Conservation (phyloP, 2,329 filamentous ascomycete genomes). For the Cephalotrichum gorgonifer region DNA sequence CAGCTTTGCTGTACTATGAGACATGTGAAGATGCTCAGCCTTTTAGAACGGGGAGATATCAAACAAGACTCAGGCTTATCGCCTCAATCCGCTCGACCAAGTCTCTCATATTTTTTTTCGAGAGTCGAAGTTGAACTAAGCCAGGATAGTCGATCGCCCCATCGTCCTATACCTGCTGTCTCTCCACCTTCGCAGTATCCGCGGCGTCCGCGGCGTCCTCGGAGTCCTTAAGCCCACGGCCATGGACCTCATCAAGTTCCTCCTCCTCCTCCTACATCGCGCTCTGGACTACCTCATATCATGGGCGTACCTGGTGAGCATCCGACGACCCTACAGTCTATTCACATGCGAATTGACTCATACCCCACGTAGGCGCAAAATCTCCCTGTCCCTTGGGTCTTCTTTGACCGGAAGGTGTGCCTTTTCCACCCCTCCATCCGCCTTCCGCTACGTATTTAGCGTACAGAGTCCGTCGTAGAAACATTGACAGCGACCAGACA, state of each 20-base stretch:
- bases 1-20: too few relatives aligned
- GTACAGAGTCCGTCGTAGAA: not conserved
- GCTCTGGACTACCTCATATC: not conserved
- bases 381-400: conserved; percentile 2
- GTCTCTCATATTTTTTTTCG: too few relatives aligned
- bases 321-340: not conserved
- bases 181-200: too few relatives aligned
- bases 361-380: not conserved
- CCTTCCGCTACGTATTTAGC: too few relatives aligned
- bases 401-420: conserved; percentile 6
- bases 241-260: not conserved
- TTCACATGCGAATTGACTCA: not conserved
- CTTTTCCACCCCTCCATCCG: conserved; percentile 13
- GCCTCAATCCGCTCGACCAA: too few relatives aligned
- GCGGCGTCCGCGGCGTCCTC: not conserved
- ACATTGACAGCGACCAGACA: not conserved
- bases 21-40: too few relatives aligned
- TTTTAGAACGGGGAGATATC: too few relatives aligned
- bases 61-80: too few relatives aligned
- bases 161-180: too few relatives aligned
- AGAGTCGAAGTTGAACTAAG: too few relatives aligned
- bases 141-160: too few relatives aligned
- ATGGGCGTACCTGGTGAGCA: not conserved
- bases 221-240: not conserved
- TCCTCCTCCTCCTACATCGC: not conserved